A percentile compares a stretch with the other conserved stretches of the same genome.
Evolutionary conservation across 176 grass and related monocot species (phyloP).

Genomic region (Zea luxurians): DNA sequence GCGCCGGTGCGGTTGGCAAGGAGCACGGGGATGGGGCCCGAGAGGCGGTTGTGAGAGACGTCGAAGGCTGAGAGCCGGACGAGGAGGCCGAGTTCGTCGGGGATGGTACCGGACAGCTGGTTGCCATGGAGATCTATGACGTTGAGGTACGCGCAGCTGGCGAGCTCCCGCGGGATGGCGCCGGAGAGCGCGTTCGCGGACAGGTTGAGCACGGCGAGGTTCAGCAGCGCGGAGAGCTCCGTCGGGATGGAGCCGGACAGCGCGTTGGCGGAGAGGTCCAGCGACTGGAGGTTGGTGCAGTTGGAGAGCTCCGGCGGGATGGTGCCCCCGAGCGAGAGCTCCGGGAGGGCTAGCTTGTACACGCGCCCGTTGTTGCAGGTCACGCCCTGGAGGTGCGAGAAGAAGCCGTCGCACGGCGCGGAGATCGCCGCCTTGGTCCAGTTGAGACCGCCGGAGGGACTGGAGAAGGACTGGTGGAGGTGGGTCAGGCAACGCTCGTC

Average conservation of each 20-base stretch:
- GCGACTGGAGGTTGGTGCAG: slow-evolving; percentile 81
- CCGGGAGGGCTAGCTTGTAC: slow-evolving; percentile 70
- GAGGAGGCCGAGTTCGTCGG: slow-evolving; percentile 63
- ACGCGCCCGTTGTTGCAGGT: slow-evolving; percentile 87
- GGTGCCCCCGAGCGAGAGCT: slow-evolving; percentile 44
- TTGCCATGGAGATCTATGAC: slow-evolving; percentile 85
- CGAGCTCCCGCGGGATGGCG: slow-evolving; percentile 60
- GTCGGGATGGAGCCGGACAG: slow-evolving; percentile 51
- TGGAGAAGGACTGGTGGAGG: slow-evolving; percentile 47
- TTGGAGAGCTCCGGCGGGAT: slow-evolving; percentile 64
- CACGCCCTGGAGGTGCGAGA: slow-evolving; percentile 58
- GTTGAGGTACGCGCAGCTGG: slow-evolving; percentile 74
- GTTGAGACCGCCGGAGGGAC: slow-evolving; percentile 42
- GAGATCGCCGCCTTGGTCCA: slow-evolving; percentile 54
- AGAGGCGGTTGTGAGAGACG: slow-evolving; percentile 67
- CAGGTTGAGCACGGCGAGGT: slow-evolving; percentile 82
- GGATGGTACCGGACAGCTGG: slow-evolving; percentile 59
- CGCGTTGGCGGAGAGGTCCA: slow-evolving; percentile 73
- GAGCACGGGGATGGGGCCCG: slow-evolving; percentile 60
- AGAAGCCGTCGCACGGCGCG: slow-evolving; percentile 63
- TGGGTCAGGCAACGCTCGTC: slow-evolving; percentile 64
- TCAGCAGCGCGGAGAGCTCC: slow-evolving; percentile 57
- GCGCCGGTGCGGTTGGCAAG: slow-evolving; percentile 53
- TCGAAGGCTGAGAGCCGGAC: slow-evolving; percentile 70
- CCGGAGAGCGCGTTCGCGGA: slow-evolving; percentile 59